Base-by-base conservation (phyloP, 257 asterid species). In the Solanum peruvianum region DNA sequence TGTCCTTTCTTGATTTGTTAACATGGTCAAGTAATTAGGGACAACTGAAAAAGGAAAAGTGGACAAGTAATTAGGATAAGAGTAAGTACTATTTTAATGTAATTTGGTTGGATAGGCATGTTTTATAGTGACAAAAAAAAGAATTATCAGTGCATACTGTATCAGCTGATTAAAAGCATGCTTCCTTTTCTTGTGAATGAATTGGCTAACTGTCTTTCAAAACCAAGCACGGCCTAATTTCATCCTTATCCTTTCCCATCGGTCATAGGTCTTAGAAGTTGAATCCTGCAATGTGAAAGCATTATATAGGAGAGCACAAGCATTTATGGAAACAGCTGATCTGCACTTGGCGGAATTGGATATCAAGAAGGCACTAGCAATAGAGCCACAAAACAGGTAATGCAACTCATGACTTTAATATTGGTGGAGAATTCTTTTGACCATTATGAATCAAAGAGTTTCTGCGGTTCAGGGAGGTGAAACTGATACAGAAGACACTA, bases 241-340 rank as follows among this genome's bases (percentile, higher is more conserved):
- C 69, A 18, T 31, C 47, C 31, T 81, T 29, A 29, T 31, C 83
- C 62, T 58, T 71, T 66, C 44, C 15, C 18, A 35, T 35, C 52
- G 41, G 14, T n/a, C 2, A n/a, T 86, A 94, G 98, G 93, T 93
- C 87, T 93, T 94, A 44, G 91, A 90, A 70, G 81, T 91, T 56
- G 96, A 94, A 89, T 91, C 89, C 62, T 93, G 90, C 93, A 92
- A 92, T 86, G 88, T 90, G 52, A 92, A 92, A 88, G 94, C 93
- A 58, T 85, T 92, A 37, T 90, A 90, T 86, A 88, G 93, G 84
- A 87, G 92, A 84, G 94, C 93, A 71, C 94, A 90, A 87, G 93
- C 92, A 52, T 89, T 89, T 52, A 89, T 92, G 88, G 89, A 90
- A 84, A 75, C 88, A 69, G 89, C 85, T 27, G 92, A 92, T 78